Evolutionary conservation across 2,329 filamentous ascomycete genomes (phyloP).

Genomic region (Aulographum hederae): DNA sequence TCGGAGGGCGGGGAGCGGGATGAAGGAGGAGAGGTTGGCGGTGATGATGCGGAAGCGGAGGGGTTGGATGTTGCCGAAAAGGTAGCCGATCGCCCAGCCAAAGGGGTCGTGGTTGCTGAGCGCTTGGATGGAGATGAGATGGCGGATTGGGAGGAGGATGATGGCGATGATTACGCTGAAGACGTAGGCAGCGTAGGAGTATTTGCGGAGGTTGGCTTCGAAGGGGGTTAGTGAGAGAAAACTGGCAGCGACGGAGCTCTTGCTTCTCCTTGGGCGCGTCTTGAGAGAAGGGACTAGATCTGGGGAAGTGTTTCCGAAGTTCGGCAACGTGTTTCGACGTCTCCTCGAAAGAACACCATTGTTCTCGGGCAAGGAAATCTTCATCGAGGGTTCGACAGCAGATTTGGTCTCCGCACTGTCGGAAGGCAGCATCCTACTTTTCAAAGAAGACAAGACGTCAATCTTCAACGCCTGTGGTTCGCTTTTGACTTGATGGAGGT

Average conservation of each 20-base stretch:
- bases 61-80: slow-evolving; percentile 59
- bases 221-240: slow-evolving; percentile 65
- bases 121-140: slow-evolving; percentile 48
- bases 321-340: slow-evolving; percentile 4
- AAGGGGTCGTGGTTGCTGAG: slow-evolving; percentile 62
- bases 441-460: slow-evolving; percentile 10
- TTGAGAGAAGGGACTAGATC: background rate
- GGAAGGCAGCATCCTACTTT: slow-evolving; percentile 6
- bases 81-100: slow-evolving; percentile 80
- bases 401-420: slow-evolving; percentile 10
- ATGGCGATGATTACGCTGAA: slow-evolving; percentile 49
- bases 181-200: slow-evolving; percentile 65
- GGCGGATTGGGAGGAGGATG: slow-evolving; percentile 53
- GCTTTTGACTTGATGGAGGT: slow-evolving; percentile 11
- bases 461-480: slow-evolving; percentile 12
- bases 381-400: slow-evolving; percentile 10
- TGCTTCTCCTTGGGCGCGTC: background rate
- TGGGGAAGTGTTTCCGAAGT: background rate
- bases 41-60: slow-evolving; percentile 56
- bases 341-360: background rate
- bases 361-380: background rate
- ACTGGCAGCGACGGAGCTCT: slow-evolving; percentile 25
- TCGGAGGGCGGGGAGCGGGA: slow-evolving; percentile 42
- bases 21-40: slow-evolving; percentile 55
- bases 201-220: slow-evolving; percentile 62